Conservation (phyloP, 2,329 filamentous ascomycete species). For the Colletotrichum karsti region DNA sequence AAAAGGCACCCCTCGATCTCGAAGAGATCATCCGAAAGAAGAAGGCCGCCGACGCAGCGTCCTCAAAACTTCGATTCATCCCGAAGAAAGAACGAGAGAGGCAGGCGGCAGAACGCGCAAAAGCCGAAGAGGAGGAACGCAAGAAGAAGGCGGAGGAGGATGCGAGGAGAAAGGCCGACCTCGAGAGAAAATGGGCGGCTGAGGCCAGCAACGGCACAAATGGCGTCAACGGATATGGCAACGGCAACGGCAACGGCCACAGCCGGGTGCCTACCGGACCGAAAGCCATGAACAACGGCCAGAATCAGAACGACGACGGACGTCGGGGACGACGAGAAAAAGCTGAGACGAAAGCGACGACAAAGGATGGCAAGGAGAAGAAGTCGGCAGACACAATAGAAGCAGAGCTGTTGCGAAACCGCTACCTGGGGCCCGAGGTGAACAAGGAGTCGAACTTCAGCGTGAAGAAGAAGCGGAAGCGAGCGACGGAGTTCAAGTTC, state of each 20-base stretch:
- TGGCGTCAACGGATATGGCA: conserved; percentile 32
- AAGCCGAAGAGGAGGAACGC: conserved; percentile 72
- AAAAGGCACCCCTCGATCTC: conserved; percentile 72
- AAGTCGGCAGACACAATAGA: conserved; percentile 70
- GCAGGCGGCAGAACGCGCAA: conserved; percentile 79
- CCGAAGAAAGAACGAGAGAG: conserved; percentile 85
- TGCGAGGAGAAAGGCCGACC: conserved; percentile 77
- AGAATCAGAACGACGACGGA: conserved; percentile 38
- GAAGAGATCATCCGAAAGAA: conserved; percentile 88
- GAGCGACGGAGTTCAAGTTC: conserved; percentile 95
- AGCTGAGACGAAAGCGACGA: conserved; percentile 58
- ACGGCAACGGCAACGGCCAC: conserved; percentile 65
- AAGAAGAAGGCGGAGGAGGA: conserved; percentile 59
- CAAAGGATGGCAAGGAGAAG: conserved; percentile 46
- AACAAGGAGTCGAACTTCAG: conserved; percentile 87
- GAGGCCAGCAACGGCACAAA: conserved; percentile 38
- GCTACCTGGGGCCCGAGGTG: conserved; percentile 91
- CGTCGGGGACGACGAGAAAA: conserved; percentile 42
- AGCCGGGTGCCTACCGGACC: conserved; percentile 20
- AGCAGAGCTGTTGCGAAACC: conserved; percentile 76
- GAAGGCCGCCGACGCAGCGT: conserved; percentile 84
- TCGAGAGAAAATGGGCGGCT: conserved; percentile 53
- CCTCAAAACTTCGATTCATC: conserved; percentile 88
- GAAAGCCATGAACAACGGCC: conserved; percentile 9
- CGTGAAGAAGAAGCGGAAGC: conserved; percentile 92